A percentile compares a stretch with the other conserved stretches of the same genome.
Evolutionary conservation across 345 rosid species (phyloP).

Genomic region (Rhodamnia rubescens): DNA sequence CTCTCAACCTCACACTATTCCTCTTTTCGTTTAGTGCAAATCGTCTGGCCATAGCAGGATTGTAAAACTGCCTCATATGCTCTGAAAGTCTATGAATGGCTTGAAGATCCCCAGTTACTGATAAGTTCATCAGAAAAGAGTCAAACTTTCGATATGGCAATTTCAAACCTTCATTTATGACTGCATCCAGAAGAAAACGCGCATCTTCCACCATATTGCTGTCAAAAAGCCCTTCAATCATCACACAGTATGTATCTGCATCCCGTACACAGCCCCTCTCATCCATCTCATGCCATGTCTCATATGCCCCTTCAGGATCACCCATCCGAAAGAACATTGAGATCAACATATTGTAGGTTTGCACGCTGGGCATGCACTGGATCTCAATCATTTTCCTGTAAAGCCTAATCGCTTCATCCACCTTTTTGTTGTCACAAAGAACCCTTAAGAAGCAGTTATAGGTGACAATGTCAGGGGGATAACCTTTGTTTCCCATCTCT

Average conservation of each 20-base stretch:
- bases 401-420: conserved; percentile 65
- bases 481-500: conserved; percentile 78
- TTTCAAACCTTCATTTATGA: conserved; percentile 54
- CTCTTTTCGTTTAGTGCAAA: conserved; percentile 62
- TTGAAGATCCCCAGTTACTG: conserved; percentile 53
- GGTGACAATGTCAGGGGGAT: conserved; percentile 83
- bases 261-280: conserved; percentile 47
- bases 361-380: conserved; percentile 75
- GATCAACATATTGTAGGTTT: conserved; percentile 75
- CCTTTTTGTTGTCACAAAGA: conserved; percentile 51
- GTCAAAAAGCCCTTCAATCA: conserved; percentile 82
- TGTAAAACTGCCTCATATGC: conserved; percentile 70
- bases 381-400: conserved; percentile 51
- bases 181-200: conserved; percentile 55
- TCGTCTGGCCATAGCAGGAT: conserved; percentile 82
- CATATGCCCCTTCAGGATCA: conserved; percentile 63
- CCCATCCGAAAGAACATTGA: conserved; percentile 64
- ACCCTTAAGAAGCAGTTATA: conserved; percentile 86
- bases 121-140: conserved; percentile 68
- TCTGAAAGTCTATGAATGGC: conserved; percentile 73
- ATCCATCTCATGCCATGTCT: conserved; percentile 80
- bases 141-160: conserved; percentile 63
- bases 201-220: conserved; percentile 63
- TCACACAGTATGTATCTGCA: conserved; percentile 61
- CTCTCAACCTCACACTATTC: conserved; percentile 49